These are phyloP conservation scores for Globisporangium radiosum DNA, from an alignment of 352 stramenopile species.

Conservation along the genomic window DNA sequence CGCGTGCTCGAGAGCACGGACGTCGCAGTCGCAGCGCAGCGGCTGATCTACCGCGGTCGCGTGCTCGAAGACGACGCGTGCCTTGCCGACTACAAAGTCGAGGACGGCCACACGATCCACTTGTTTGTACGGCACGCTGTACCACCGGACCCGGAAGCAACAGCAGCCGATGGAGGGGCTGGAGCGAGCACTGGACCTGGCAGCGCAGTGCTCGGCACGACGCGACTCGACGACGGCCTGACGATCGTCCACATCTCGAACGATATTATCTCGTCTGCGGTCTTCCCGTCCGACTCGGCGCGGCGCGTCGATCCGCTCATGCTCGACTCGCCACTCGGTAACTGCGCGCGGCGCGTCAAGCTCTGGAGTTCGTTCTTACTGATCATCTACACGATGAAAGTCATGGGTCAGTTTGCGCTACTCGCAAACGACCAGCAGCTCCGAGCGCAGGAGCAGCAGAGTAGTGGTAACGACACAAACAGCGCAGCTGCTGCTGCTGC, in stretches of 20 bases:
- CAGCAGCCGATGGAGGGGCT: slow-evolving; percentile 28
- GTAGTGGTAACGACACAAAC: slow-evolving; percentile 10
- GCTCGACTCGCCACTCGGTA: slow-evolving; percentile 77
- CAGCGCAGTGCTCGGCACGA: not conserved
- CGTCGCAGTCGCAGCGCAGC: slow-evolving; percentile 62
- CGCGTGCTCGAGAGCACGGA: slow-evolving; percentile 72
- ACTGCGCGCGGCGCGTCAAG: slow-evolving; percentile 78
- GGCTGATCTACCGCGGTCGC: slow-evolving; percentile 89
- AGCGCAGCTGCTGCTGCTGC: slow-evolving; percentile 6
- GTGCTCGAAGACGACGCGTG: slow-evolving; percentile 78
- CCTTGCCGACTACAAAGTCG: slow-evolving; percentile 83
- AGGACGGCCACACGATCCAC: slow-evolving; percentile 89
- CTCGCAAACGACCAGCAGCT: slow-evolving; percentile 78
- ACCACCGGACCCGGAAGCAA: slow-evolving; percentile 55
- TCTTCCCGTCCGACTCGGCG: slow-evolving; percentile 79
- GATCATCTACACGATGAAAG: slow-evolving; percentile 89
- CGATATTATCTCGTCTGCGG: slow-evolving; percentile 76
- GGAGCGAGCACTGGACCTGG: slow-evolving; percentile 11
- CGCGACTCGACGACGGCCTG: slow-evolving; percentile 38
- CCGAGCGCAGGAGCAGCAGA: slow-evolving; percentile 24
- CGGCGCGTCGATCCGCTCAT: slow-evolving; percentile 79
- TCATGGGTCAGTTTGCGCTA: slow-evolving; percentile 81
- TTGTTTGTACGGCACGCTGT: slow-evolving; percentile 76
- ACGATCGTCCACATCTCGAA: slow-evolving; percentile 76
- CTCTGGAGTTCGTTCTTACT: slow-evolving; percentile 84